These are phyloP conservation scores for Tetrahymena elliotti DNA, from an alignment of 73 alveolate species.

Conservation along the genomic window DNA sequence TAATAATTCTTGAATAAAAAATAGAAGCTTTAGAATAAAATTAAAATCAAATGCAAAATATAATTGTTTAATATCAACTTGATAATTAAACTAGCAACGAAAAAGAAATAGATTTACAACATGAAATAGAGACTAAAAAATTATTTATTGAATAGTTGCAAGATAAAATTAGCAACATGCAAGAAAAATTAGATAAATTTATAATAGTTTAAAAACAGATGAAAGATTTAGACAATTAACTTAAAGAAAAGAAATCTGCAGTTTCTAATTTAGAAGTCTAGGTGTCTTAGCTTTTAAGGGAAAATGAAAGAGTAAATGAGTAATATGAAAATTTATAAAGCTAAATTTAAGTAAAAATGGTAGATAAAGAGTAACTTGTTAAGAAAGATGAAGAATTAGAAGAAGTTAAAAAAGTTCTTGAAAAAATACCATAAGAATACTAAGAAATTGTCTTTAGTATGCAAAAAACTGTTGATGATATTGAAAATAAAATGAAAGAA, in stretches of 20 bases:
- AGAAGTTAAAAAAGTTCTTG: not conserved
- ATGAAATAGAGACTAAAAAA: not conserved
- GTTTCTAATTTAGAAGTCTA: not conserved
- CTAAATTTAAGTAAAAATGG: not conserved
- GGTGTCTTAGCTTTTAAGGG: not conserved
- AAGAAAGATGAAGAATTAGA: not conserved
- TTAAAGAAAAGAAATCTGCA: not conserved
- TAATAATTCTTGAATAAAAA: not conserved
- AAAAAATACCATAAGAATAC: not conserved
- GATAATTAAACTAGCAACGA: not conserved
- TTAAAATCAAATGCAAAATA: not conserved
- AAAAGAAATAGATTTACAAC: not conserved
- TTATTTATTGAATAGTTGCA: not conserved
- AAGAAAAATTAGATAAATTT: not conserved
- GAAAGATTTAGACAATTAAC: not conserved
- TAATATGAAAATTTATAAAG: not conserved
- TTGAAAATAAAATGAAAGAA: not conserved
- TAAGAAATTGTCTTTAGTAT: not conserved
- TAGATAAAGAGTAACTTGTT: not conserved
- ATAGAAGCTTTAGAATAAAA: not conserved
- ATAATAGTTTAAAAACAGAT: not conserved
- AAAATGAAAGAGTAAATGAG: not conserved
- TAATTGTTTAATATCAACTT: not conserved
- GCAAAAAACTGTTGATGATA: not conserved
- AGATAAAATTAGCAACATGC: not conserved